These are phyloP conservation scores for Baorangia bicolor DNA, from an alignment of 768 basidiomycete genomes.

Conservation along the genomic window DNA sequence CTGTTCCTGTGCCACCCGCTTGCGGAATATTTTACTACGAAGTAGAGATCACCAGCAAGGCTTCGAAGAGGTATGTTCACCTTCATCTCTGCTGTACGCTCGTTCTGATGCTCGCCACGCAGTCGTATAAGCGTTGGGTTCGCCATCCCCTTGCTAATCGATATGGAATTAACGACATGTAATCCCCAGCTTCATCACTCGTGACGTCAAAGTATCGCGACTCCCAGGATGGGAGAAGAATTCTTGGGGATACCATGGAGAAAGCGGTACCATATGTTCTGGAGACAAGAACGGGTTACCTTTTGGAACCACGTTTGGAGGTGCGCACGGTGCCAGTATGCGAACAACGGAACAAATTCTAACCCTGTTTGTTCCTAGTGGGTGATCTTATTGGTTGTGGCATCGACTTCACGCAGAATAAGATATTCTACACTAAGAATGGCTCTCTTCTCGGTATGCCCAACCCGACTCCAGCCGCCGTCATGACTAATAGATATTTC, in stretches of 20 bases:
- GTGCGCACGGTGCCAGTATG: constrained; percentile 44
- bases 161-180: constrained; percentile 12
- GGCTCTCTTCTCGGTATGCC: constrained; percentile 63
- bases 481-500: constrained; percentile 9
- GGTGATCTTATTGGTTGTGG: constrained; percentile 92
- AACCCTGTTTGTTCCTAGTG: constrained; percentile 42
- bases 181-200: constrained; percentile 58
- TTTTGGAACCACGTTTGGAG: constrained; percentile 80
- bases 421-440: constrained; percentile 90
- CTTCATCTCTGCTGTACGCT: not conserved
- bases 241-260: constrained; percentile 94
- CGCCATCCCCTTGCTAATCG: constrained; percentile 18
- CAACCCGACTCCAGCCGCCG: not conserved
- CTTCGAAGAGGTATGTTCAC: constrained; percentile 67
- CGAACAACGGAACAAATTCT: not conserved
- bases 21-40: constrained; percentile 97
- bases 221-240: constrained; percentile 84
- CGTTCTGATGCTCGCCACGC: constrained; percentile 17
- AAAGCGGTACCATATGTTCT: constrained; percentile 78
- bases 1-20: constrained; percentile 73
- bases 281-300: constrained; percentile 67
- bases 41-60: constrained; percentile 77
- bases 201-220: constrained; percentile 63
- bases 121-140: constrained; percentile 85
- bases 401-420: constrained; percentile 79